phyloP scores from a whole-genome alignment of 495 filamentous ascomycete species.

The Lasiosphaeriaceae sp. region DNA sequence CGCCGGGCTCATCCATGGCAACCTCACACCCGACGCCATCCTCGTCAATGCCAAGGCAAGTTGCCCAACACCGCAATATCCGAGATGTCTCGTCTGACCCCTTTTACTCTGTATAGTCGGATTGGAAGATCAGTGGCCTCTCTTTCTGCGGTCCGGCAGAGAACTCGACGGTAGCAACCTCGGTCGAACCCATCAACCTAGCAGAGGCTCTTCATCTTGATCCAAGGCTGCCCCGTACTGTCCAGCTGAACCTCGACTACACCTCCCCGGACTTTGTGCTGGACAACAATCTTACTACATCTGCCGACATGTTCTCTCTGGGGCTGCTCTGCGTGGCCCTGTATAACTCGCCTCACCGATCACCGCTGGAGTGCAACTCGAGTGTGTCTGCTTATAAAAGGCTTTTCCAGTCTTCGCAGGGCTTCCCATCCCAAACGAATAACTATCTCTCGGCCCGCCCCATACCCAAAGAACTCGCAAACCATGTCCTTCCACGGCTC shows the following conservation, averaged over 20 bases:
- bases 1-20: conserved; percentile 87
- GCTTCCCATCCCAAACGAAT: conserved; percentile 71
- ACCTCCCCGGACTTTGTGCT: conserved; percentile 90
- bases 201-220: conserved; percentile 82
- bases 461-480: conserved; percentile 72
- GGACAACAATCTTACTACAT: conserved; percentile 73
- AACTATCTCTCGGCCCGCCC: conserved; percentile 76
- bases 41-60: conserved; percentile 86
- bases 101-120: conserved; percentile 53
- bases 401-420: conserved; percentile 68
- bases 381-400: conserved; percentile 79
- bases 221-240: conserved; percentile 72
- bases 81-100: conserved; percentile 7
- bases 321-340: conserved; percentile 84
- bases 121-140: conserved; percentile 96
- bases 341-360: conserved; percentile 88
- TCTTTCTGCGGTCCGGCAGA: conserved; percentile 80
- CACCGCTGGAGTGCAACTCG: conserved; percentile 75
- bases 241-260: conserved; percentile 90
- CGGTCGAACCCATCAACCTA: conserved; percentile 70
- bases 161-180: conserved; percentile 61
- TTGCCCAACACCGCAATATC: conserved; percentile 1
- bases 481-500: conserved; percentile 70
- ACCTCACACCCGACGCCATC: conserved; percentile 92
- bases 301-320: conserved; percentile 88